A percentile compares a stretch with the other conserved stretches of the same genome.
Evolutionary conservation across 106 monocot species (phyloP).

Genomic region (Dioscorea alata): DNA sequence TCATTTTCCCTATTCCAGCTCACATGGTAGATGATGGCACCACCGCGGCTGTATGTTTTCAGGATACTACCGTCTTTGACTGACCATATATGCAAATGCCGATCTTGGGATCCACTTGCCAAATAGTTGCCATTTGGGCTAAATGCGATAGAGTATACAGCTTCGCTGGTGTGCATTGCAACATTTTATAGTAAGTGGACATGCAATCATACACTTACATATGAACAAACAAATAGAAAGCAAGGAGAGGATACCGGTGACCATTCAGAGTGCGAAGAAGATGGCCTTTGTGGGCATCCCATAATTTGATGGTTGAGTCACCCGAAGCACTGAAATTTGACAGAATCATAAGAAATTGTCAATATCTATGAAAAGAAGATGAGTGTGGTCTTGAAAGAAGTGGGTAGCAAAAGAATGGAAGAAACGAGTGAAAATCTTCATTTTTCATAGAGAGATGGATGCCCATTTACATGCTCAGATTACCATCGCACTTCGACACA

Average conservation of each 20-base stretch:
- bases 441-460: no score
- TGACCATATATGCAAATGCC: constrained; percentile 85
- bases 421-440: no score
- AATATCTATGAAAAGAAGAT: no score
- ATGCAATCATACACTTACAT: no score
- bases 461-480: no score
- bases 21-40: constrained; percentile 82
- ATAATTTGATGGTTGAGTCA: constrained; percentile 89
- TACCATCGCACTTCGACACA: no score
- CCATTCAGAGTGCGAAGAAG: constrained; percentile 59
- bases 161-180: constrained; percentile 40
- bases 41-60: constrained; percentile 57
- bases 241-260: constrained; percentile 43
- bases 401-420: not conserved
- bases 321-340: not conserved
- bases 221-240: no score
- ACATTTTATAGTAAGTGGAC: no score
- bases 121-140: no score
- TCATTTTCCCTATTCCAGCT: constrained; percentile 90
- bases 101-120: constrained; percentile 89
- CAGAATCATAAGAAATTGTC: not conserved
- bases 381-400: no score
- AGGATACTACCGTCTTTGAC: constrained; percentile 76
- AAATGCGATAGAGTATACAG: constrained; percentile 86
- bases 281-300: constrained; percentile 74